Percentiles rank a stretch among this genome's conserved stretches.
These are phyloP conservation scores for Colletotrichum nymphaeae DNA, from an alignment of 2,329 filamentous ascomycete genomes.

Conservation along the genomic window DNA sequence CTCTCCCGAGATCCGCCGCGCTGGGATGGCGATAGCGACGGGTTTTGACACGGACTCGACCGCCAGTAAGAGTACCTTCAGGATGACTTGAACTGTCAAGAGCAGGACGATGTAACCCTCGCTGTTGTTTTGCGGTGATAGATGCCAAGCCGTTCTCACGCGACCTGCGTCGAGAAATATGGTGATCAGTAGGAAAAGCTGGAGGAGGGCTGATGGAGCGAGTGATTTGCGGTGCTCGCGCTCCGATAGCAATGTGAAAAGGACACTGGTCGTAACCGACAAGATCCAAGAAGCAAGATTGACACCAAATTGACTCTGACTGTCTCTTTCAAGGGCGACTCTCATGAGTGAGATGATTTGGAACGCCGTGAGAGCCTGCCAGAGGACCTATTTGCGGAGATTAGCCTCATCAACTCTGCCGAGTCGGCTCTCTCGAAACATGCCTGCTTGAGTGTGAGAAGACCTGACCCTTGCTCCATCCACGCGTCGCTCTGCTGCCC, in stretches of 20 bases:
- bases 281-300: neutral
- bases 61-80: neutral
- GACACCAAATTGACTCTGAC: neutral
- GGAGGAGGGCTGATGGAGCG: constrained; percentile 9
- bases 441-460: neutral
- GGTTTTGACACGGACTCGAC: neutral
- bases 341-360: neutral
- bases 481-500: no score
- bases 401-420: neutral
- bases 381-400: neutral
- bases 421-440: no score
- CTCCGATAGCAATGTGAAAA: neutral
- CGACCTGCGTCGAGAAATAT: neutral
- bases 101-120: neutral
- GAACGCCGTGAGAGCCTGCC: neutral
- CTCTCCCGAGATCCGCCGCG: neutral
- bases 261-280: neutral
- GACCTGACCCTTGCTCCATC: neutral
- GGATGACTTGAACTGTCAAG: neutral
- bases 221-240: neutral
- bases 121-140: no score
- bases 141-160: neutral
- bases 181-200: neutral
- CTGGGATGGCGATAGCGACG: neutral
- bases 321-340: neutral